A percentile compares a stretch with the other conserved stretches of the same genome.
phyloP scores from a whole-genome alignment of 108 stramenopile species.

The Fragilariopsis cylindrus region DNA sequence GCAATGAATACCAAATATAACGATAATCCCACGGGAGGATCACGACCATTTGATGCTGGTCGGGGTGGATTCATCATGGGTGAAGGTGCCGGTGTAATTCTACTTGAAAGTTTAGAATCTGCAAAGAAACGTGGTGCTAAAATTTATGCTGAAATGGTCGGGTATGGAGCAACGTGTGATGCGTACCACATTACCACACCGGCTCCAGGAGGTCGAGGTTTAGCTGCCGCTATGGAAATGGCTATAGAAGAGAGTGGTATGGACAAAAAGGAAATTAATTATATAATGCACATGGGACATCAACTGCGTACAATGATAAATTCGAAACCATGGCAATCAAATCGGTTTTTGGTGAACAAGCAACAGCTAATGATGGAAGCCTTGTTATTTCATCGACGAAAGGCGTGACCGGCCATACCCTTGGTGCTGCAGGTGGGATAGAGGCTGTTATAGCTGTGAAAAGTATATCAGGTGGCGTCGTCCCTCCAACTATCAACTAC shows the following conservation, averaged over 20 bases:
- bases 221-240: conserved; percentile 93
- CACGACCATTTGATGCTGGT: conserved; percentile 92
- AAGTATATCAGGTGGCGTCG: conserved; percentile 76
- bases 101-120: conserved; percentile 90
- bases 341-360: conserved; percentile 89
- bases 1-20: conserved; percentile 91
- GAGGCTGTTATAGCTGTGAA: conserved; percentile 92
- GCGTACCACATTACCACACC: conserved; percentile 98
- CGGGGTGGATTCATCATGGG: conserved; percentile 98
- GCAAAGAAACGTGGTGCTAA: conserved; percentile 92
- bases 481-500: conserved; percentile 95
- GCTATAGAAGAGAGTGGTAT: conserved; percentile 78
- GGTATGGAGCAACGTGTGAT: conserved; percentile 96
- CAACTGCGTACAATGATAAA: conserved; percentile 97
- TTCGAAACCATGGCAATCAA: conserved; percentile 97
- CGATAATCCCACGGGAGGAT: conserved; percentile 83
- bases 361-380: conserved; percentile 69
- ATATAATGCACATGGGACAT: conserved; percentile 97
- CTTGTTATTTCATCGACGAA: conserved; percentile 93
- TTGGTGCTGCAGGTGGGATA: conserved; percentile 96
- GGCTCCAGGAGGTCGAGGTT: conserved; percentile 91
- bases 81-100: conserved; percentile 96
- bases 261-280: conserved; percentile 80
- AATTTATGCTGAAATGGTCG: conserved; percentile 92
- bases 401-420: conserved; percentile 94